Conservation (phyloP, 306 rosid species). For the Cicer yamashitae region DNA sequence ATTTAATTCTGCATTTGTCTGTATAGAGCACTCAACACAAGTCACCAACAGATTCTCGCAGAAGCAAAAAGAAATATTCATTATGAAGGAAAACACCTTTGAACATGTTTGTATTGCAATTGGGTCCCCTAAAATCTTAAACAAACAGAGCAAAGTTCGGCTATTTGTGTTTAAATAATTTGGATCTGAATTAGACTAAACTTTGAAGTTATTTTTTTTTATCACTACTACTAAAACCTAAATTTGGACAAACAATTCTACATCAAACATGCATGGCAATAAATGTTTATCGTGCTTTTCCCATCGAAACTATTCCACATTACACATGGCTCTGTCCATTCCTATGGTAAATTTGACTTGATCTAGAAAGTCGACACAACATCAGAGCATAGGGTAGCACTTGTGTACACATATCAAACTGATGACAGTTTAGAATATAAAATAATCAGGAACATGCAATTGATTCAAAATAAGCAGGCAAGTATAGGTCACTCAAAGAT, state of each 20-base stretch:
- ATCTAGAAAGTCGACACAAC: conserved; percentile 25
- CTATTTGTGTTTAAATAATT: background rate
- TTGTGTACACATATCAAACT: conserved; percentile 34
- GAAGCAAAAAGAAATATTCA: background rate
- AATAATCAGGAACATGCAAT: conserved; percentile 38
- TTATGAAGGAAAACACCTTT: too few species aligned
- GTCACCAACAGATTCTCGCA: too few species aligned
- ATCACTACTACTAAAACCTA: background rate
- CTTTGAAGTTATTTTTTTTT: background rate
- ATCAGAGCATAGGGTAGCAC: conserved; percentile 5
- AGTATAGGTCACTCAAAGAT: conserved; percentile 17
- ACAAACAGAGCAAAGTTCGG: background rate
- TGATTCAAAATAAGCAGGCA: conserved; percentile 34
- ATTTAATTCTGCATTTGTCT: too few species aligned
- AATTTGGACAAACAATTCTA: background rate
- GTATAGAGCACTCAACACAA: too few species aligned
- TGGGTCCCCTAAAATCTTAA: background rate
- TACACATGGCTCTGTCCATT: conserved; percentile 6
- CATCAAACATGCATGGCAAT: background rate
- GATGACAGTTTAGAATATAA: conserved; percentile 31
- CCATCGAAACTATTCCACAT: conserved; percentile 16
- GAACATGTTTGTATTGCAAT: background rate
- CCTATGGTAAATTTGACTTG: conserved; percentile 22
- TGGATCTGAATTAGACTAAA: background rate
- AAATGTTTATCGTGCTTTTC: background rate